phyloP scores from a whole-genome alignment of 2,329 filamentous ascomycete species.

The Calonectria pseudoturangicola region DNA sequence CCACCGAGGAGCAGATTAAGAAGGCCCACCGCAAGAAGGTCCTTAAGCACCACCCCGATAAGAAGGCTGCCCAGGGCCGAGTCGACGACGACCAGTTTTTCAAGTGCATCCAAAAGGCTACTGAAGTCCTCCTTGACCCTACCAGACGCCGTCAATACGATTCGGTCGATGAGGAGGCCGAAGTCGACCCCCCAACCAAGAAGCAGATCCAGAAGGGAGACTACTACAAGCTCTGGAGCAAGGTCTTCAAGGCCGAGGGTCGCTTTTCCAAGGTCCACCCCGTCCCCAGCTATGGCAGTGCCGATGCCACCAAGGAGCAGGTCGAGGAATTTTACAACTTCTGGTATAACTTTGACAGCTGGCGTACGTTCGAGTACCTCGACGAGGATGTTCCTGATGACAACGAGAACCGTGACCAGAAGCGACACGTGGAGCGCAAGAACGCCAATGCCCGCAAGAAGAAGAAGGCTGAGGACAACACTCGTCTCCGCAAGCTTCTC shows the following conservation, averaged over 20 bases:
- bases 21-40: constrained; percentile 99
- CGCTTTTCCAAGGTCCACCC: constrained; percentile 95
- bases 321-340: constrained; percentile 99
- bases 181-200: constrained; percentile 94
- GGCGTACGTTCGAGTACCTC: constrained; percentile 97
- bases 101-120: constrained; percentile 99
- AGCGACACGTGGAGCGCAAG: constrained; percentile 98
- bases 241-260: constrained; percentile 91
- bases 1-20: constrained; percentile 99
- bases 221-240: constrained; percentile 96
- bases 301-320: constrained; percentile 89
- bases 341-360: constrained; percentile 99
- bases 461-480: constrained; percentile 99
- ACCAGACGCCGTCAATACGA: constrained; percentile 96
- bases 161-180: constrained; percentile 94
- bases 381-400: constrained; percentile 99
- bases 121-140: constrained; percentile 93
- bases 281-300: constrained; percentile 89
- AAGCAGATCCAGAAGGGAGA: constrained; percentile 90
- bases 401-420: constrained; percentile 99
- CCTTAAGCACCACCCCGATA: constrained; percentile 98
- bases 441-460: constrained; percentile 98
- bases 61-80: constrained; percentile 93
- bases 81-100: constrained; percentile 98
- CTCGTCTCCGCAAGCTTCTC: constrained; percentile 90